Base-by-base conservation (phyloP, 768 basidiomycete species). In the Kwoniella newhampshirensis region DNA sequence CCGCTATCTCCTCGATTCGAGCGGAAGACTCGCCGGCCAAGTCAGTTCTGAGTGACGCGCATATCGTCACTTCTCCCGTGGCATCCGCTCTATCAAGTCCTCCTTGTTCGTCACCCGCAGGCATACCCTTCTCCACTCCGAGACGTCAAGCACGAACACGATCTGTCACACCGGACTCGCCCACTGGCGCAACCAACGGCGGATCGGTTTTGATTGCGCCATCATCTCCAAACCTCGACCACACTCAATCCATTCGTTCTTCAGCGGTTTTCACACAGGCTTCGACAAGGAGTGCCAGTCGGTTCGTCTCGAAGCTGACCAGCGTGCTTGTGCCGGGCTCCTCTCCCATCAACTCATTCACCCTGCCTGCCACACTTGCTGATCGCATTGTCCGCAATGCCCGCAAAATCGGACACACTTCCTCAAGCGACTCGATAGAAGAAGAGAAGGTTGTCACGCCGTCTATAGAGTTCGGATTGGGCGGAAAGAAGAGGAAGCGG, bases 391-490 rank as follows among this genome's bases (percentile, higher is more conserved):
- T n/a, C n/a, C 32, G 32, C 32, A 13, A 32, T 6, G 32, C 32
- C 32, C 42, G 47, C 25, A 25, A 5, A 18, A 32, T 45, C 2
- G 23, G 15, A 18, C 18, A 28, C 23, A 20, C 32, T 30, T 26
- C 28, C 9, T 63, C 58, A 23, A 69, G 62, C 30, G 69, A 71
- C 47, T 56, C 45, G 15, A 48, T 70, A 8, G 66, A 59, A 12
- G 62, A 61, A 6, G 63, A 68, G 15, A 45, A 50, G 32, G n/a
- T 63, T 5, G 59, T 63, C 13, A 65, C 67, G 3, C 64, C 67
- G 0, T 54, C 42, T 20, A 18, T 52, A 5, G 50, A 58, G n/a
- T 41, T n/a, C 35, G 39, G 42, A 2, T n/a, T 46, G 4, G 27
- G 39, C n/a, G 35, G 27, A 23, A 42, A 39, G 43, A 59, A 56